Evolutionary conservation across 148 eudicot species (phyloP).

Genomic region (Tetragonia tetragonoides): DNA sequence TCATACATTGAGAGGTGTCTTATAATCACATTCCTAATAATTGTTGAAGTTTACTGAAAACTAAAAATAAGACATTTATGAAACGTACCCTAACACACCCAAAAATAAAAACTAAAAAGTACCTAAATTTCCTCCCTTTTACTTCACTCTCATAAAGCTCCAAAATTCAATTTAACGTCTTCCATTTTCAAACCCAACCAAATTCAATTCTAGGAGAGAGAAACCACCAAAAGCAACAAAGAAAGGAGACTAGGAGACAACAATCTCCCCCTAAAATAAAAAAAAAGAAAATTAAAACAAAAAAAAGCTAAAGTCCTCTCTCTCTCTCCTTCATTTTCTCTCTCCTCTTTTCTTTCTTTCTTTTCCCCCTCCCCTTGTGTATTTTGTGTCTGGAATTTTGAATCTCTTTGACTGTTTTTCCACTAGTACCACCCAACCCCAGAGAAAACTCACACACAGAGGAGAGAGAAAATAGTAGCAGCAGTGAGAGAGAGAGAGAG

Average conservation of each 20-base stretch:
- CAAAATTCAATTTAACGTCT: conserved; percentile 11
- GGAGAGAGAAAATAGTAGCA: background rate
- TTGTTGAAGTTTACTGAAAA: no score
- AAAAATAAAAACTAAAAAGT: no score
- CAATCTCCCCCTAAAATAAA: background rate
- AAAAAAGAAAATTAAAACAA: background rate
- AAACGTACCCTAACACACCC: no score
- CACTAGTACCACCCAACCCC: background rate
- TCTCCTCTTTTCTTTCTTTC: background rate
- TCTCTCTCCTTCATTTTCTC: background rate
- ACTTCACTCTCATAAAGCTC: background rate
- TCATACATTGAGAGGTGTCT: no score
- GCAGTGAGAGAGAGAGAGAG: background rate
- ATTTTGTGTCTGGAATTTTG: background rate
- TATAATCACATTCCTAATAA: no score
- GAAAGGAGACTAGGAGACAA: background rate
- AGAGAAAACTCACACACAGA: background rate
- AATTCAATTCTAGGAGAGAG: no score
- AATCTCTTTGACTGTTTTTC: conserved; percentile 17
- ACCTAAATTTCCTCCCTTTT: background rate
- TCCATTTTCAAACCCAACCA: conserved; percentile 18
- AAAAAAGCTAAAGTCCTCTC: background rate
- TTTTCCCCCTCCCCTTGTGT: background rate
- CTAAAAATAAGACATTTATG: no score
- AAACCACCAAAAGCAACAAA: background rate